Base-by-base conservation (phyloP, 1,139 yeast genomes). In the Kurtzmaniella quercitrusa region DNA sequence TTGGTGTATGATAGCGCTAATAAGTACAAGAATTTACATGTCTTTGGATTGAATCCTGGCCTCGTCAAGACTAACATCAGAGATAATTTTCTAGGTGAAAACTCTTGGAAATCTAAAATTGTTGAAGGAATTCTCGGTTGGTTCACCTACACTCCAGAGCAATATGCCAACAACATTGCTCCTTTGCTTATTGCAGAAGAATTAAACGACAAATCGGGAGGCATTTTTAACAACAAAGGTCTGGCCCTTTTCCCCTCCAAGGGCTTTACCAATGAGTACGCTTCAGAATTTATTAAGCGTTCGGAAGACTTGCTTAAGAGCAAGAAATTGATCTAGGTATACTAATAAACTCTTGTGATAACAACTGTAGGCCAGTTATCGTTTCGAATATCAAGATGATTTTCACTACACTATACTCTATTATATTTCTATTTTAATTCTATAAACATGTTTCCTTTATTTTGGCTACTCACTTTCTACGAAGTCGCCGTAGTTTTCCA, bases 11-110 rank as follows among this genome's bases (percentile, higher is more conserved):
- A 58, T 41, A 48, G 53, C 21, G 55, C 50, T 1, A 36, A 44
- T 7, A 49, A 52, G 21, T 57, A 52, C 40, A 45, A 52, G 1
- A 40, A 52, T 10, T 47, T 56, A 15, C 46, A 54, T 37, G 44
- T 62, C 33, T 65, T 48, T 47, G 72, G 72, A 0, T 53, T 66
- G 40, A 66, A 66, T 43, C 72, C 71, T 7, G 71, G 71, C 3
- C 6, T 66, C 1, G 59, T 66, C 25, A 61, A 55, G 44, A 65
- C 71, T 0, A 48, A 50, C 39, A 66, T 66, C 33, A 56, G 71
- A 44, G 43, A 51, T 34, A 66, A 66, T 44, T 43, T 55, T 14
- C 41, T 57, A 21, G 71, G 69, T 17, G 45, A 45, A 15, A 57
- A 57, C 8, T 47, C 53, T 14, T 51, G 60, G 52, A 45, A 47